Conservation (phyloP, 2,329 filamentous ascomycete genomes). For the Hyphodiscus sp. region DNA sequence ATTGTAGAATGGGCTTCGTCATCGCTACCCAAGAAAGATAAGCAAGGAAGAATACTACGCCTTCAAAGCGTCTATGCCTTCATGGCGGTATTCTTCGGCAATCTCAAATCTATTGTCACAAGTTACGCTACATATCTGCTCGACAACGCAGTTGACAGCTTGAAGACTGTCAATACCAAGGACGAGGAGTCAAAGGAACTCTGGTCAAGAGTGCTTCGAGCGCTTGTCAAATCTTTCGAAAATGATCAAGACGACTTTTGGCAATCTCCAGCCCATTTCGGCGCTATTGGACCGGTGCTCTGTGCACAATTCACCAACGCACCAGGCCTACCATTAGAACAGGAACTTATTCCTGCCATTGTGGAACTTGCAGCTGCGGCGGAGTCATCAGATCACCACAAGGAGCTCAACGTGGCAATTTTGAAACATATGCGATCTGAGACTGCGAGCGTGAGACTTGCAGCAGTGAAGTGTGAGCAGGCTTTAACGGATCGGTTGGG, state of each 20-base stretch:
- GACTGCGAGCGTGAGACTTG: conserved; percentile 65
- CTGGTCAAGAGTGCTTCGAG: conserved; percentile 63
- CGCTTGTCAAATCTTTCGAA: conserved; percentile 70
- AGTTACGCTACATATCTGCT: conserved; percentile 82
- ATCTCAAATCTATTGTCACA: conserved; percentile 89
- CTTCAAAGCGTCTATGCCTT: conserved; percentile 78
- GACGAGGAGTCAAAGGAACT: conserved; percentile 50
- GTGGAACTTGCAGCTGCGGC: conserved; percentile 74
- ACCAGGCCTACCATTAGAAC: conserved; percentile 35
- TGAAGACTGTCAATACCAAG: conserved; percentile 41
- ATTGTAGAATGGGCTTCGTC: conserved; percentile 75
- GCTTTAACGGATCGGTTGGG: conserved; percentile 72
- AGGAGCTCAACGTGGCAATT: conserved; percentile 74
- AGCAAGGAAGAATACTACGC: conserved; percentile 50
- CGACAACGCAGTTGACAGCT: conserved; percentile 62
- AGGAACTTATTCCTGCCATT: conserved; percentile 64
- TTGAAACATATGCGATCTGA: conserved; percentile 74
- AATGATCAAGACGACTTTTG: conserved; percentile 95
- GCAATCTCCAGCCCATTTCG: conserved; percentile 86
- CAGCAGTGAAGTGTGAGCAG: conserved; percentile 76
- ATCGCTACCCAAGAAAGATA: conserved; percentile 56
- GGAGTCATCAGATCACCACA: conserved; percentile 83
- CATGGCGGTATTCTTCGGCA: conserved; percentile 71
- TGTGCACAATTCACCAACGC: conserved; percentile 57
- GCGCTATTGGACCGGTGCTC: conserved; percentile 61